Conservation (phyloP, 2,329 filamentous ascomycete genomes). For the Venturiaceae sp. region DNA sequence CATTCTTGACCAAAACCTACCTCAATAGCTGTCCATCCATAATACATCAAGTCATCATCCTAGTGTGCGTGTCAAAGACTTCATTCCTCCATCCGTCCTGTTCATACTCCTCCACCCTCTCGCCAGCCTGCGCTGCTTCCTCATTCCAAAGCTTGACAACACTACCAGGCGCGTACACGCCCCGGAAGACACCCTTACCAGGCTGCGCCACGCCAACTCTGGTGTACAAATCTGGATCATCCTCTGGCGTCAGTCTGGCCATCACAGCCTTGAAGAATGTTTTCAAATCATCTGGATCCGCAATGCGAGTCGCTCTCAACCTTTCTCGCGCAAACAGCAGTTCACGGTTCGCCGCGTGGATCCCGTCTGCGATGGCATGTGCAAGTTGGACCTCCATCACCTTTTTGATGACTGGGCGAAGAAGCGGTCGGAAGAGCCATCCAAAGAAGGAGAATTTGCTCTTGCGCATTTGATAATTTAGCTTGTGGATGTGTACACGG, state of each 20-base stretch:
- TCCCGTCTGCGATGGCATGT: constrained; percentile 55
- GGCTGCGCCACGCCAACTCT: constrained; percentile 59
- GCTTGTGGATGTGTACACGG: constrained; percentile 73
- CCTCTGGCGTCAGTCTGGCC: constrained; percentile 61
- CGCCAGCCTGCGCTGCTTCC: constrained; percentile 59
- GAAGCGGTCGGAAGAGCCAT: constrained; percentile 75
- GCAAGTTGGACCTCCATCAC: constrained; percentile 73
- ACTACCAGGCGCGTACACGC: constrained; percentile 81
- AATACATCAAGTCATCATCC: constrained; percentile 15
- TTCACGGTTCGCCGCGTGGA: constrained; percentile 73
- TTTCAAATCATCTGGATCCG: constrained; percentile 66
- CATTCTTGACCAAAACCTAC: too few species aligned
- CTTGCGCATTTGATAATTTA: constrained; percentile 66
- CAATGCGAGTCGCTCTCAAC: constrained; percentile 74
- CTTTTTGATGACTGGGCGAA: constrained; percentile 71
- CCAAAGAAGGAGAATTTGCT: constrained; percentile 68
- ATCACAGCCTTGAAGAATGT: constrained; percentile 77
- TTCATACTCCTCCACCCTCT: constrained; percentile 66
- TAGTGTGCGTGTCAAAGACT: constrained; percentile 55
- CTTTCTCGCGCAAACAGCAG: constrained; percentile 79
- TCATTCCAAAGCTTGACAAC: constrained; percentile 84
- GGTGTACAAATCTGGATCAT: constrained; percentile 68
- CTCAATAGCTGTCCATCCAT: too few species aligned
- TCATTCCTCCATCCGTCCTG: constrained; percentile 72
- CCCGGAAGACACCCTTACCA: constrained; percentile 61